Percentiles rank a stretch among this genome's conserved stretches.
These are phyloP conservation scores for Boletus rex-veris DNA, from an alignment of 768 basidiomycete genomes.

Conservation along the genomic window DNA sequence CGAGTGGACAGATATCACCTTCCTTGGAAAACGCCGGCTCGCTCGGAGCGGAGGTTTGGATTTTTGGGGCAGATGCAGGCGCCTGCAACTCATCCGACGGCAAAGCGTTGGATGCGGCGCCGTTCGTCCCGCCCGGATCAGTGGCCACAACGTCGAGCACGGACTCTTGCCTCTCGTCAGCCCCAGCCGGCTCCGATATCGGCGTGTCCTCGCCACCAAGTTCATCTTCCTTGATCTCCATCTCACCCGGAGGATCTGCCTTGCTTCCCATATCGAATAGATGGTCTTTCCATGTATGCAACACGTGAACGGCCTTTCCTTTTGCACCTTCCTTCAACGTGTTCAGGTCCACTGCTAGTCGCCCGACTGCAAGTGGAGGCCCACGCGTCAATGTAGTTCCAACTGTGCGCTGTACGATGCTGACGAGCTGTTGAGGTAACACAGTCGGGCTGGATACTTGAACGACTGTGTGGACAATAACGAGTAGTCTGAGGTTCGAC, in stretches of 20 bases:
- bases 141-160: slow-evolving; percentile 4
- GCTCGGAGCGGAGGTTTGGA: slow-evolving; percentile 6
- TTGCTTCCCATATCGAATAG: slow-evolving; percentile 74
- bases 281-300: slow-evolving; percentile 76
- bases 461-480: slow-evolving; percentile 43
- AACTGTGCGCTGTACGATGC: slow-evolving; percentile 50
- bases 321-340: slow-evolving; percentile 51
- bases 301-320: slow-evolving; percentile 72
- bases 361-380: slow-evolving; percentile 72
- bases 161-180: slow-evolving; percentile 7
- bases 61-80: slow-evolving; percentile 2
- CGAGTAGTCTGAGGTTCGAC: not conserved
- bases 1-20: slow-evolving; percentile 17
- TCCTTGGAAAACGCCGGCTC: slow-evolving; percentile 24
- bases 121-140: slow-evolving; percentile 24
- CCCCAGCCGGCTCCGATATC: slow-evolving; percentile 6
- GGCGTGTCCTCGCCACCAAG: slow-evolving; percentile 2
- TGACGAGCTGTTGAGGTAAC: slow-evolving; percentile 52
- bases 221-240: slow-evolving; percentile 23
- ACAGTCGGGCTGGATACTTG: slow-evolving; percentile 43
- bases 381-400: slow-evolving; percentile 27
- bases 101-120: slow-evolving; percentile 7
- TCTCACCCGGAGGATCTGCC: slow-evolving; percentile 48
- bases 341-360: slow-evolving; percentile 56
- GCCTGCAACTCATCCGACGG: slow-evolving; percentile 9